Evolutionary conservation across 345 rosid genomes (phyloP).

Genomic region (Corchorus capsularis): DNA sequence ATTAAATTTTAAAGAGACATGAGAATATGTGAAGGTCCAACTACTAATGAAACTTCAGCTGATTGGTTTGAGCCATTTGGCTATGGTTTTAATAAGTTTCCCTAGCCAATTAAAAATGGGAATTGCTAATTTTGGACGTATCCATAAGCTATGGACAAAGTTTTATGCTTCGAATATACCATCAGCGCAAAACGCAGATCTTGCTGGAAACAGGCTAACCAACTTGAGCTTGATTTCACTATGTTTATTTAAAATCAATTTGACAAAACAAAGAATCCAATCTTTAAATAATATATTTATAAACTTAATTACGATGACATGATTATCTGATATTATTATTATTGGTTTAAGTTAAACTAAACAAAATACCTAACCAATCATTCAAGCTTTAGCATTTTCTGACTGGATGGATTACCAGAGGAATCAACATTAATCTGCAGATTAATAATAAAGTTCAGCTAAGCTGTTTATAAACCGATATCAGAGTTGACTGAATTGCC

Average conservation of each 20-base stretch:
- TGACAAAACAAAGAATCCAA: neutral
- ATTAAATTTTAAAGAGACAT: neutral
- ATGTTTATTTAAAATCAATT: neutral
- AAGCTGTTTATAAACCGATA: neutral
- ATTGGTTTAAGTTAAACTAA: neutral
- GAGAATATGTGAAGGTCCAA: neutral
- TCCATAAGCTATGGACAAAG: neutral
- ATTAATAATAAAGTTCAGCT: neutral
- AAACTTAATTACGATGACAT: neutral
- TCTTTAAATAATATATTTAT: neutral
- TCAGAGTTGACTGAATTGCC: neutral
- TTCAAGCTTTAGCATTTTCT: neutral
- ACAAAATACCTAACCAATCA: neutral
- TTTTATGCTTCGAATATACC: neutral
- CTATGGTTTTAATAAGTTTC: neutral
- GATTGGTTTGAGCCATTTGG: neutral
- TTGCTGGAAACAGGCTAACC: constrained; percentile 6
- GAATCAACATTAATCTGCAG: neutral
- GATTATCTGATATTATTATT: neutral
- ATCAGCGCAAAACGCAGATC: neutral
- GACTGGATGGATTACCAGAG: neutral
- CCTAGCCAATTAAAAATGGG: neutral
- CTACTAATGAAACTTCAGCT: neutral
- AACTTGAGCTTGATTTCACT: neutral
- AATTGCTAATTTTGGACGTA: neutral